phyloP scores from a whole-genome alignment of 1,284 basidiomycete genomes.

The Tilletia walkeri region DNA sequence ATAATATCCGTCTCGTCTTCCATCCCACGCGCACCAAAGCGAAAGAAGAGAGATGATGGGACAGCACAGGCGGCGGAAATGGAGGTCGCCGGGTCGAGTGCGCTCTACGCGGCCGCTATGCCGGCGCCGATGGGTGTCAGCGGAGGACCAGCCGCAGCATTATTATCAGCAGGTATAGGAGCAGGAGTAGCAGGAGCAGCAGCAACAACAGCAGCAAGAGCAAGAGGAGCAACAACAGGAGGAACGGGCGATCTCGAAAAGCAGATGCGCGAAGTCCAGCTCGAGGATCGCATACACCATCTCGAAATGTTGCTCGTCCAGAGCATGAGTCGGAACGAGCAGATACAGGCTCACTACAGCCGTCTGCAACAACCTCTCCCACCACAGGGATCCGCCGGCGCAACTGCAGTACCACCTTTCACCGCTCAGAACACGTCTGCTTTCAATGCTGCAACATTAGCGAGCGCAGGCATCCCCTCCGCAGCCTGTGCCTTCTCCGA shows the following conservation, averaged over 20 bases:
- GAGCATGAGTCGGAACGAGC: constrained; percentile 12
- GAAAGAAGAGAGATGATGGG: constrained; percentile 8
- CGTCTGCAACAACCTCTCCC: neutral
- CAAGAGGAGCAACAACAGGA: neutral
- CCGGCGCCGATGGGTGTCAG: too few species aligned
- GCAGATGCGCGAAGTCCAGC: constrained; percentile 7
- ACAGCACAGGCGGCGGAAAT: neutral
- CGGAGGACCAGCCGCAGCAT: too few species aligned
- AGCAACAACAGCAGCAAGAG: neutral
- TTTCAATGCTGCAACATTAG: constrained; percentile 11
- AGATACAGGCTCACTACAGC: constrained; percentile 1
- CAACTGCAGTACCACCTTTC: neutral
- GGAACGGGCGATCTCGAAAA: neutral
- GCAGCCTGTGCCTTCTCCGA: constrained; percentile 3
- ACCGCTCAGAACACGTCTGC: neutral
- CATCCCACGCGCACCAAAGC: neutral
- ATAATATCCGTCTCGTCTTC: neutral
- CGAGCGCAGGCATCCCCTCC: constrained; percentile 3
- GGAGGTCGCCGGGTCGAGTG: neutral
- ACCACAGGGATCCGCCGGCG: neutral
- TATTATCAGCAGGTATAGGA: too few species aligned
- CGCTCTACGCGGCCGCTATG: too few species aligned
- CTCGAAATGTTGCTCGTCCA: constrained; percentile 13
- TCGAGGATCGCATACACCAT: constrained; percentile 13
- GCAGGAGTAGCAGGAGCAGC: neutral